These are phyloP conservation scores for Fusarium sp. DNA, from an alignment of 2,329 filamentous ascomycete species.

Conservation along the genomic window DNA sequence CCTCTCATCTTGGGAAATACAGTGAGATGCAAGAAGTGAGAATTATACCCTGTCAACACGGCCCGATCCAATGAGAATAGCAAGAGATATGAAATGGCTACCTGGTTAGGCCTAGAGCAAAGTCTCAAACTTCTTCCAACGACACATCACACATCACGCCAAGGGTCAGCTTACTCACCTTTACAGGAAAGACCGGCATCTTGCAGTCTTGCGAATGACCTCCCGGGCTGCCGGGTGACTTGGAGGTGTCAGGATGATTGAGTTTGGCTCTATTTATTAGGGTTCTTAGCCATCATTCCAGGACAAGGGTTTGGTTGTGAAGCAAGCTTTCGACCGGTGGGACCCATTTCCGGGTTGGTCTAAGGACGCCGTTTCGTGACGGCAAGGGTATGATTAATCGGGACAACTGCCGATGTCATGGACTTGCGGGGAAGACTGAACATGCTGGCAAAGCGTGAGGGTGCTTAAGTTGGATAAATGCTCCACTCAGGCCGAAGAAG, in stretches of 20 bases:
- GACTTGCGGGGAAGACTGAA: neutral
- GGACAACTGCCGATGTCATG: neutral
- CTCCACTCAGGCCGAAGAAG: neutral
- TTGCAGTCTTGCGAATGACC: neutral
- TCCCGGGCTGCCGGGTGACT: neutral
- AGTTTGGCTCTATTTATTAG: neutral
- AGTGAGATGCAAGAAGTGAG: neutral
- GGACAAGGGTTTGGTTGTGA: neutral
- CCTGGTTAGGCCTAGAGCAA: no score
- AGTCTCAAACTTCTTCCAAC: no score
- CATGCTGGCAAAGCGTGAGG: neutral
- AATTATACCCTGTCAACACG: no score
- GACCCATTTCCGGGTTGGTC: neutral
- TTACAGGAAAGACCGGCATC: neutral
- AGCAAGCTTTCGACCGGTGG: neutral
- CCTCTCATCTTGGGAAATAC: neutral
- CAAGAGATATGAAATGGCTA: no score
- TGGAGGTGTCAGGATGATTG: neutral
- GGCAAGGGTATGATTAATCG: neutral
- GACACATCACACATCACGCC: neutral
- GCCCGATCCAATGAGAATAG: no score
- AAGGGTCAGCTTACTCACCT: neutral
- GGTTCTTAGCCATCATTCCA: neutral
- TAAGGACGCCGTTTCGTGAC: neutral
- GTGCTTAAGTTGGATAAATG: neutral